Percentiles rank a stretch among this genome's conserved stretches.
Evolutionary conservation across 805 yeast species (phyloP).

Genomic region (Lipomyces sp.): DNA sequence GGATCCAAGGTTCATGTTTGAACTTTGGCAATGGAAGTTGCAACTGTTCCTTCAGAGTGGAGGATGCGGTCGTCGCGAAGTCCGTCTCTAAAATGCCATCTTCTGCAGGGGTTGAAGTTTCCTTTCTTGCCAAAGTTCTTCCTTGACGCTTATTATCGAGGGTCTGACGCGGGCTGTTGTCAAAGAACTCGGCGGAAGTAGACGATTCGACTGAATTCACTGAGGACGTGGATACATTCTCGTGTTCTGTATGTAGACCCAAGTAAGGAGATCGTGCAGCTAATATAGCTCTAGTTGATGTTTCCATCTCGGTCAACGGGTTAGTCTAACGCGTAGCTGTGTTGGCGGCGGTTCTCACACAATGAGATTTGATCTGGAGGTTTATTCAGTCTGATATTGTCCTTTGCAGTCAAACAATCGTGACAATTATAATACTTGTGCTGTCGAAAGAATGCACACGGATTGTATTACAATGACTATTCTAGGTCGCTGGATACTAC

Average conservation of each 20-base stretch:
- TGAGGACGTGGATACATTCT: background rate
- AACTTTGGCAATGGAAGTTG: conserved; percentile 20
- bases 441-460: no score
- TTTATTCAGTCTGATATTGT: no score
- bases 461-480: no score
- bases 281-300: background rate
- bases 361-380: no score
- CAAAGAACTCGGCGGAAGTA: background rate
- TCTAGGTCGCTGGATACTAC: background rate
- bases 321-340: no score
- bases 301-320: background rate
- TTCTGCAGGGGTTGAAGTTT: background rate
- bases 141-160: background rate
- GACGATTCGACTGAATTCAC: background rate
- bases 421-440: no score
- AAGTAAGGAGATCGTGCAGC: background rate
- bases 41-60: conserved; percentile 18
- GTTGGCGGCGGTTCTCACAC: no score
- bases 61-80: conserved; percentile 14
- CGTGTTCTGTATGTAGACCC: background rate
- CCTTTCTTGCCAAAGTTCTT: background rate
- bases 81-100: conserved; percentile 14
- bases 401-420: no score
- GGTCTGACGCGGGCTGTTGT: background rate
- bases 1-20: conserved; percentile 30